phyloP scores from a whole-genome alignment of 2,329 filamentous ascomycete genomes.

The Ceratocystis variospora region DNA sequence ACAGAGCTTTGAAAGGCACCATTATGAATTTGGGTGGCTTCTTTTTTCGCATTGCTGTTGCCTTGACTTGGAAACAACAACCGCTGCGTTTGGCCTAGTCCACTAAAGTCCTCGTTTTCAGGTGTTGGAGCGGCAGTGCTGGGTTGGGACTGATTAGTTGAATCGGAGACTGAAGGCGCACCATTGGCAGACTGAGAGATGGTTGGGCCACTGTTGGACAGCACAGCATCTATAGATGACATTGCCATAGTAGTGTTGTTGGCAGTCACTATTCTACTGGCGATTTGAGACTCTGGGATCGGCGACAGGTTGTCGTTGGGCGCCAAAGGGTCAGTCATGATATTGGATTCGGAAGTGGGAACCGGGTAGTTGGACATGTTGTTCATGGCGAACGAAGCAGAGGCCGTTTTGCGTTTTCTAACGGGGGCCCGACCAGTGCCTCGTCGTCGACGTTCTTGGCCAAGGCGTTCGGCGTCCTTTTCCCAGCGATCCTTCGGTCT shows the following conservation, averaged over 20 bases:
- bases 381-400: conserved; percentile 22
- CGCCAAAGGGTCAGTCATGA: conserved; percentile 40
- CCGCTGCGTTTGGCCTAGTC: conserved; percentile 46
- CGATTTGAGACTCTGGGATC: conserved; percentile 15
- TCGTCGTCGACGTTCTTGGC: conserved; percentile 38
- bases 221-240: neutral
- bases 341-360: conserved; percentile 39
- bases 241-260: neutral
- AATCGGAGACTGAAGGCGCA: conserved; percentile 19
- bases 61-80: conserved; percentile 52
- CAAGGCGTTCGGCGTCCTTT: conserved; percentile 41
- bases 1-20: neutral
- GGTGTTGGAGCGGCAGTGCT: conserved; percentile 12
- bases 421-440: conserved; percentile 30
- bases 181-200: conserved; percentile 9
- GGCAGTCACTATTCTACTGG: neutral
- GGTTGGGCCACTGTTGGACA: neutral
- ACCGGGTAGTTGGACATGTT: conserved; percentile 31
- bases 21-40: neutral
- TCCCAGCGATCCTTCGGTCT: conserved; percentile 76
- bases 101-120: conserved; percentile 19
- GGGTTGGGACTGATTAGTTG: neutral
- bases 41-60: neutral
- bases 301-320: conserved; percentile 28
- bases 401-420: conserved; percentile 36